A percentile compares a stretch with the other conserved stretches of the same genome.
Evolutionary conservation across 1,284 basidiomycete species (phyloP).

Genomic region (Ganoderma meredithae): DNA sequence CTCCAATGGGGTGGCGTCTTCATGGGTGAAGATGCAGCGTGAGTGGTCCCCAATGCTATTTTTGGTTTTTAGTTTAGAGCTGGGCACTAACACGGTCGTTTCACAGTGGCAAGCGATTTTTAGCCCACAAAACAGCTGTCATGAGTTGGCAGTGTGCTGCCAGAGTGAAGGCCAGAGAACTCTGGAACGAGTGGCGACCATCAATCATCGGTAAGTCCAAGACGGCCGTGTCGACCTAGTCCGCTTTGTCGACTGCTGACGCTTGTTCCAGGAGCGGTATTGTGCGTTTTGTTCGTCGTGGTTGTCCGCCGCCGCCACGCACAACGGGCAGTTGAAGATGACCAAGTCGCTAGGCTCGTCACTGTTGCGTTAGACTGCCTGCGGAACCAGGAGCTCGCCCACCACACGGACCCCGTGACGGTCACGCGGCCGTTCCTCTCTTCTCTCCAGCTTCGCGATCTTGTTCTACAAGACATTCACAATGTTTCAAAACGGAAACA

Average conservation of each 20-base stretch:
- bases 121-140: slow-evolving; percentile 78
- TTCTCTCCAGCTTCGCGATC: slow-evolving; percentile 90
- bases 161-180: slow-evolving; percentile 71
- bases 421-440: slow-evolving; percentile 85
- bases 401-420: slow-evolving; percentile 86
- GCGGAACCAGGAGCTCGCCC: slow-evolving; percentile 85
- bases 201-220: slow-evolving; percentile 68
- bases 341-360: slow-evolving; percentile 79
- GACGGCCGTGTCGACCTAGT: slow-evolving; percentile 11
- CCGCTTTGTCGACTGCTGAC: slow-evolving; percentile 14
- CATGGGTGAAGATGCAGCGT: slow-evolving; percentile 75
- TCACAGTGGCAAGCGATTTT: slow-evolving; percentile 73
- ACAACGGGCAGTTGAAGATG: slow-evolving; percentile 67
- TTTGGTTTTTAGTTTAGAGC: neutral
- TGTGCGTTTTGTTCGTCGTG: slow-evolving; percentile 37
- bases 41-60: slow-evolving; percentile 44
- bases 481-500: slow-evolving; percentile 71
- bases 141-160: slow-evolving; percentile 77
- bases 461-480: slow-evolving; percentile 85
- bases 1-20: slow-evolving; percentile 84
- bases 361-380: slow-evolving; percentile 83
- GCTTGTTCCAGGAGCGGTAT: slow-evolving; percentile 24
- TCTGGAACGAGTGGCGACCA: slow-evolving; percentile 75
- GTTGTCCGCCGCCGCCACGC: slow-evolving; percentile 49
- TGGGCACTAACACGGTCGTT: slow-evolving; percentile 6